Percentiles rank a stretch among this genome's conserved stretches.
Evolutionary conservation across 1,284 basidiomycete species (phyloP).

Genomic region (Ceratobasidium papillatum): DNA sequence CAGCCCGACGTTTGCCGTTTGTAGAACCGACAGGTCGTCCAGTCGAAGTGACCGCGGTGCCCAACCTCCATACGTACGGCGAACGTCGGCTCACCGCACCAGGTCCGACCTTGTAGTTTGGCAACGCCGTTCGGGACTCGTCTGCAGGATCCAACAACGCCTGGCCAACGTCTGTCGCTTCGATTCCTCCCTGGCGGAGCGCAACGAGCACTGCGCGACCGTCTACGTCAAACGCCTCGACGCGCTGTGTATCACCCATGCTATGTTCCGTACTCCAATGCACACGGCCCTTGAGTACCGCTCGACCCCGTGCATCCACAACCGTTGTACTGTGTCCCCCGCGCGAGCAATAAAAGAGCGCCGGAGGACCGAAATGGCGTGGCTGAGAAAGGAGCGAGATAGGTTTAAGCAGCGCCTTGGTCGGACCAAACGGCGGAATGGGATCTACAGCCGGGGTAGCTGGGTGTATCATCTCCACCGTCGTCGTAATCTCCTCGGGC

Average conservation of each 20-base stretch:
- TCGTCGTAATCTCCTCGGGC: slow-evolving; percentile 13
- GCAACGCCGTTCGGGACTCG: slow-evolving; percentile 71
- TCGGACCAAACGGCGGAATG: slow-evolving; percentile 72
- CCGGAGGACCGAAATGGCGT: slow-evolving; percentile 82
- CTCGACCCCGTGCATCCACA: slow-evolving; percentile 81
- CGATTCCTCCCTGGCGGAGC: slow-evolving; percentile 81
- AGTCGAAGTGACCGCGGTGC: slow-evolving; percentile 61
- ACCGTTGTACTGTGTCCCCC: slow-evolving; percentile 85
- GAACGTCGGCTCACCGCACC: slow-evolving; percentile 70
- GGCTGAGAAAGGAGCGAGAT: slow-evolving; percentile 84
- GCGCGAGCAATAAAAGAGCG: slow-evolving; percentile 84
- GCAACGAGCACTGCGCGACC: slow-evolving; percentile 77
- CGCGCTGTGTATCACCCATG: slow-evolving; percentile 60
- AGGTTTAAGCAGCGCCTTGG: slow-evolving; percentile 72
- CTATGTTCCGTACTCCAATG: slow-evolving; percentile 74
- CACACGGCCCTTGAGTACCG: slow-evolving; percentile 79
- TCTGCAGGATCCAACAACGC: slow-evolving; percentile 79
- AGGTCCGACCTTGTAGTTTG: slow-evolving; percentile 68
- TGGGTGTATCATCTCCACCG: slow-evolving; percentile 3
- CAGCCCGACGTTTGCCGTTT: slow-evolving; percentile 27
- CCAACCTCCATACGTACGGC: slow-evolving; percentile 81
- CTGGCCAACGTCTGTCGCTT: slow-evolving; percentile 78
- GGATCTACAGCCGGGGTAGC: slow-evolving; percentile 75
- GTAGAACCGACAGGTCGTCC: neutral
- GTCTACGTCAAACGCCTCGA: slow-evolving; percentile 76